Base-by-base conservation (phyloP, 2,329 filamentous ascomycete genomes). In the Diplocarpon mali region DNA sequence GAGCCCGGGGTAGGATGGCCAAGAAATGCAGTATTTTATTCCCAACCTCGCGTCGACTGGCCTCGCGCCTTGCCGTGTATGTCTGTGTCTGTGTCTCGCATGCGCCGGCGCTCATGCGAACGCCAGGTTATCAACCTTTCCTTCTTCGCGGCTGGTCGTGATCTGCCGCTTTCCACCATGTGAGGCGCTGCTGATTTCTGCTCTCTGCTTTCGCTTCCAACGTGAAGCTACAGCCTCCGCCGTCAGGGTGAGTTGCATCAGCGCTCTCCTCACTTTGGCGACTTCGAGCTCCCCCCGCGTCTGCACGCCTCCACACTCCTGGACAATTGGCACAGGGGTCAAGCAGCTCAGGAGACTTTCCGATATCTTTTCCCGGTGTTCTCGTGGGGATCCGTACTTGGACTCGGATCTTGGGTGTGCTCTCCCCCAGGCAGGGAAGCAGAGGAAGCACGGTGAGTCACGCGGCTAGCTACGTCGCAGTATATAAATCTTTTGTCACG, bases 1-100 rank as follows among this genome's bases (percentile, higher is more conserved):
- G 3, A 32, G 30, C 3, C 9, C 10, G 30, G 20, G 20, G 35
- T 42, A 30, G n/a, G 40, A 24, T 24, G 4, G 24, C 40, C 9
- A 42, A 42, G n/a, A n/a, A n/a, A n/a, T n/a, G n/a, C n/a, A n/a
- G 16, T 42, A 42, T 42, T 29, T 28, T 32, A 17, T 17, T 10
- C 17, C 29, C 38, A 28, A 16, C 3, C 10, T 32, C 38, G 27
- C 29, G 7, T 15, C 39, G 28, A 16, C 17, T 42, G 20, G 40
- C 20, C 14, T 36, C 20, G 1, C 32, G 30, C 20, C 35, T n/a
- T n/a, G n/a, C n/a, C n/a, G n/a, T n/a, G n/a, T n/a, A n/a, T n/a
- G n/a, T n/a, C n/a, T n/a, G n/a, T n/a, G n/a, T n/a, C n/a, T n/a
- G n/a, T n/a, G n/a, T 38, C 15, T 9, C 35, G 14, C 17, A 29